phyloP scores from a whole-genome alignment of 176 grass and related monocot genomes.

The Avena atlantica region DNA sequence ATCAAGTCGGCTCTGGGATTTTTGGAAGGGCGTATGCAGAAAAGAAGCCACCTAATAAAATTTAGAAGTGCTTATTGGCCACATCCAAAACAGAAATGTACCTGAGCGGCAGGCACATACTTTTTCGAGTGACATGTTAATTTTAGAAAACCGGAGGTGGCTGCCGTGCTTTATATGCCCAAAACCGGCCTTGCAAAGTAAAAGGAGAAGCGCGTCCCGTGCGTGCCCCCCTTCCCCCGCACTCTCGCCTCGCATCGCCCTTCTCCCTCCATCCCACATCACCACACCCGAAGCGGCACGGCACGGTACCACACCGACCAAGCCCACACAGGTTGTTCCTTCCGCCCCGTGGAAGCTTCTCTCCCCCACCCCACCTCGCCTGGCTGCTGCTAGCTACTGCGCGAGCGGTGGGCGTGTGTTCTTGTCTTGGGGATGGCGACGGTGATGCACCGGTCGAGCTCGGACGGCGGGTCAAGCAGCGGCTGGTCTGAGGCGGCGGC shows the following conservation, averaged over 20 bases:
- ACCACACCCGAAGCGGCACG: constrained; percentile 13
- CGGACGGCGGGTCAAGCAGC: constrained; percentile 89
- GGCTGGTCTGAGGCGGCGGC: constrained; percentile 80
- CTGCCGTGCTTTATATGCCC: constrained; percentile 2
- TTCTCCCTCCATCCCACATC: constrained; percentile 14
- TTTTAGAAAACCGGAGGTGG: not conserved
- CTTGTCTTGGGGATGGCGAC: constrained; percentile 25
- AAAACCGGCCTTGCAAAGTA: constrained; percentile 22
- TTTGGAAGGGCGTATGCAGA: not conserved
- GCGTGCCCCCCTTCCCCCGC: not conserved
- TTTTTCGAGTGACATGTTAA: not conserved
- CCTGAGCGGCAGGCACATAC: not conserved
- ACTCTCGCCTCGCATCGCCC: not conserved
- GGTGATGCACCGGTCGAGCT: constrained; percentile 78
- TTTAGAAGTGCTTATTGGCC: not conserved
- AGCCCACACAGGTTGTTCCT: constrained; percentile 23
- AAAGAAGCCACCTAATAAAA: not conserved
- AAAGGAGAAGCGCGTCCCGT: constrained; percentile 28
- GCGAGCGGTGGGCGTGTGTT: not conserved
- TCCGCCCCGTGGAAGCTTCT: constrained; percentile 26
- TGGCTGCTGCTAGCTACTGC: not conserved
- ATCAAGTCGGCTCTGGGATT: too few relatives aligned
- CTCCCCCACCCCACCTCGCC: not conserved
- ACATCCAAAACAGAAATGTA: not conserved
- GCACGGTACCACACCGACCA: constrained; percentile 43